Base-by-base conservation (phyloP, 2,329 filamentous ascomycete species). In the Talaromyces pinophilus region DNA sequence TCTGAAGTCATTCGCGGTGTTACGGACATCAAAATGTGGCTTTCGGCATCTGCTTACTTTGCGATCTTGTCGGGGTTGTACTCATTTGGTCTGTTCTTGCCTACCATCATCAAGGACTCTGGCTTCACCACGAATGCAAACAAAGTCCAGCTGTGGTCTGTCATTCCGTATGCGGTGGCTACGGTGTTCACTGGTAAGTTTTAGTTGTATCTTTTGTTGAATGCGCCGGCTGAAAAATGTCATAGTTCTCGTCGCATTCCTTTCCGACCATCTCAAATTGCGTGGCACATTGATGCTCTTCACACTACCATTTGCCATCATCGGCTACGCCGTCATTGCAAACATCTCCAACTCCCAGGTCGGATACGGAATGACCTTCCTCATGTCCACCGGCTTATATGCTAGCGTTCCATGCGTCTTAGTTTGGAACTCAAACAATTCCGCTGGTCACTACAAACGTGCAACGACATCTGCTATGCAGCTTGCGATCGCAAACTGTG, bases 351-450 rank as follows among this genome's bases (percentile, higher is more conserved):
- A 82, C 25, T 74, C 86, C 1, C 80, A 82, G 1, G 80, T 85
- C 4, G 84, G 87, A 62, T 90, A 89, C 70, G 87, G 82, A 46
- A 89, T 89, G 86, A 89, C 87, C 0, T 88, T 88, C 71, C 78
- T 90, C 63, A 89, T 90, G 86, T 86, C 88, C 0, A 85, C 84
- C 0, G 88, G 88, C 10, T 81, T 89, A 72, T 90, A 89, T 72
- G 82, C 83, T 55, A 86, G 85, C 50, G 86, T 90, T 0, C 88
- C 88, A 0, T 85, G 84, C 19, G 84, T 89, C 2, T 77, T 90
- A 10, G 87, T 85, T 1, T 90, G 88, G 88, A 85, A 88, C 68
- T 85, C 86, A 1, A 90, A 90, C 72, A 90, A 90, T 73, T 87
- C 85, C 0, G 87, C 88, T 0, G 87, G 86, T 0, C 88, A 91